Evolutionary conservation across 2,329 filamentous ascomycete species (phyloP).

Genomic region (Cryphonectria parasitica): DNA sequence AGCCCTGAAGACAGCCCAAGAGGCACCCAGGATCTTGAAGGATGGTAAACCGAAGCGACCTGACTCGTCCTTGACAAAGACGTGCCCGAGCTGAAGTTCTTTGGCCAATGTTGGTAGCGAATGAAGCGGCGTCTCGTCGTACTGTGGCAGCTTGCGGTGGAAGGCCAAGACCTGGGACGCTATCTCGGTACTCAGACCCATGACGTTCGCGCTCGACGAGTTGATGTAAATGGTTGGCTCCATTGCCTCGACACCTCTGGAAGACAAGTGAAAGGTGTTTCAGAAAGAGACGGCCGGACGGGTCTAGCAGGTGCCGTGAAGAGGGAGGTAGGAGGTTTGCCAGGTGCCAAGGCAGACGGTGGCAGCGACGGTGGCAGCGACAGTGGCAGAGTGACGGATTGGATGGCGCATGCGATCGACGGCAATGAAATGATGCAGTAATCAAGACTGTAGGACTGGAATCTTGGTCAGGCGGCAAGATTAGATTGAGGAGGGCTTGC

Average conservation of each 20-base stretch:
- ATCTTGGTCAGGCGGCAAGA: too few relatives aligned
- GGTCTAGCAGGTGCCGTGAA: background rate
- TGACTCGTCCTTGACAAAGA: conserved; percentile 75
- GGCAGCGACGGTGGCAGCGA: too few relatives aligned
- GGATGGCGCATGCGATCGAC: too few relatives aligned
- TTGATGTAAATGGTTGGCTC: conserved; percentile 4
- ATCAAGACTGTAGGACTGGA: too few relatives aligned
- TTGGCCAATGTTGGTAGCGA: conserved; percentile 57
- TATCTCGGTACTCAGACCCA: background rate
- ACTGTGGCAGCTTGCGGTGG: conserved; percentile 62
- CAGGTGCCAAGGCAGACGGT: too few relatives aligned
- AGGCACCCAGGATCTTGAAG: conserved; percentile 82
- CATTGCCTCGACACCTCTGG: background rate
- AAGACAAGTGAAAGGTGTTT: background rate
- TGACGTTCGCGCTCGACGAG: background rate
- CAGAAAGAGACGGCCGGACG: background rate
- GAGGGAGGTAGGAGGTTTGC: too few relatives aligned
- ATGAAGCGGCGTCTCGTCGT: conserved; percentile 57
- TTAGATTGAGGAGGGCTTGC: too few relatives aligned
- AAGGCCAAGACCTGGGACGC: conserved; percentile 44
- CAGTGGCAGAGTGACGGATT: too few relatives aligned
- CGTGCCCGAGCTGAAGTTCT: conserved; percentile 58
- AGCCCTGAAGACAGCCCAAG: conserved; percentile 70
- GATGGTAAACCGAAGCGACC: conserved; percentile 69
- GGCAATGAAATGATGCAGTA: too few relatives aligned